These are phyloP conservation scores for Chytriomyces hyalinus DNA, from an alignment of 192 early-diverging fungal genomes.

Conservation along the genomic window DNA sequence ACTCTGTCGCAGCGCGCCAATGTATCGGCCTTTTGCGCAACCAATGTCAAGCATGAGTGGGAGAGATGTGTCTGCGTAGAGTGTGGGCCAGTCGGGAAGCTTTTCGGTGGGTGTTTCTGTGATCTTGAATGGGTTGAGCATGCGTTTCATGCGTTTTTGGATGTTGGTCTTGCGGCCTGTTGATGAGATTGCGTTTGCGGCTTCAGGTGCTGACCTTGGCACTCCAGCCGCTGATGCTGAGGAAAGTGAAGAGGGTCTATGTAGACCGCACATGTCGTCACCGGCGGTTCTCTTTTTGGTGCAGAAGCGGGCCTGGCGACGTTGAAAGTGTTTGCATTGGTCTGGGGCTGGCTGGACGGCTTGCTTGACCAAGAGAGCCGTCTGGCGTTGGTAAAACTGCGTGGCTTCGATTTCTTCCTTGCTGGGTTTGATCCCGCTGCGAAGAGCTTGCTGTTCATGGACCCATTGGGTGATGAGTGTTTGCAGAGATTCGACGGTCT, in stretches of 20 bases:
- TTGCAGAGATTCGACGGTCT: background rate
- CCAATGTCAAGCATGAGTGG: slow-evolving; percentile 40
- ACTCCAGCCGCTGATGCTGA: background rate
- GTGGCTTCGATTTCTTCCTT: background rate
- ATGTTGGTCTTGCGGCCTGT: slow-evolving; percentile 11
- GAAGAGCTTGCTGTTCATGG: background rate
- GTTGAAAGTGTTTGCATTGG: background rate
- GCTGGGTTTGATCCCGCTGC: background rate
- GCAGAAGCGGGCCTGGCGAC: slow-evolving; percentile 6
- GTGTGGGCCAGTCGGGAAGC: slow-evolving; percentile 25
- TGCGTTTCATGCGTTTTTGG: slow-evolving; percentile 19
- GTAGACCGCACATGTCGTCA: slow-evolving; percentile 6
- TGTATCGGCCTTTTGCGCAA: slow-evolving; percentile 38
- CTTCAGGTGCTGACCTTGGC: background rate
- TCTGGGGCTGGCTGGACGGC: background rate
- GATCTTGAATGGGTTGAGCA: slow-evolving; percentile 40
- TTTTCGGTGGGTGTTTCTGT: background rate
- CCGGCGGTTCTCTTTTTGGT: background rate
- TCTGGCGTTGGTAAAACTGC: background rate
- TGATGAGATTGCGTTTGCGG: background rate
- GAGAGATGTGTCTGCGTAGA: slow-evolving; percentile 18
- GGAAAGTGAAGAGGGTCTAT: background rate
- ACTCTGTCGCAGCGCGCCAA: background rate
- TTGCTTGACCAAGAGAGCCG: background rate
- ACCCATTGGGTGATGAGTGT: background rate